phyloP scores from a whole-genome alignment of 2,329 filamentous ascomycete species.

The Colletotrichum endophyticum region DNA sequence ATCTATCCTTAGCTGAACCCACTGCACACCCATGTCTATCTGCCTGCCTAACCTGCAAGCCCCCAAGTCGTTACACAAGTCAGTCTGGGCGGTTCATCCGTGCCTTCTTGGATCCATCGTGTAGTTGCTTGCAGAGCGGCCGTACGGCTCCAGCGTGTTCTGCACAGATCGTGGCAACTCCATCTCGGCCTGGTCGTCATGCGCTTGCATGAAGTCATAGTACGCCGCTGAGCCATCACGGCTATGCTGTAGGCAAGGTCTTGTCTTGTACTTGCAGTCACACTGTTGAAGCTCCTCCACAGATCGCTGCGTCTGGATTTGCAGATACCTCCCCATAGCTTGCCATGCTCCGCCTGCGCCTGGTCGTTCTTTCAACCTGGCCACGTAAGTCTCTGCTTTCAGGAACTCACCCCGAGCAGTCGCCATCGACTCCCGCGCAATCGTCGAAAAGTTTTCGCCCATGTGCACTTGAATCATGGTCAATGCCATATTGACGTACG shows the following conservation, averaged over 20 bases:
- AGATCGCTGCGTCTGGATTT: neutral
- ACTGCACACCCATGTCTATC: neutral
- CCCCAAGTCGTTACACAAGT: neutral
- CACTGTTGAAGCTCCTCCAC: neutral
- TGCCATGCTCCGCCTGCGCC: neutral
- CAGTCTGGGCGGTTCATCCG: neutral
- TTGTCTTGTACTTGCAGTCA: conserved; percentile 1
- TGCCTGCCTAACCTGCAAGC: neutral
- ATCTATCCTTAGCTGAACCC: neutral
- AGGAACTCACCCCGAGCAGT: neutral
- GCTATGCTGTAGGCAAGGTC: neutral
- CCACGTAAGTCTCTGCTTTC: neutral
- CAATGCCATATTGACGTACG: neutral
- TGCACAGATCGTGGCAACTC: conserved; percentile 2
- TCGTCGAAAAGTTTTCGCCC: neutral
- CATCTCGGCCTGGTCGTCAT: neutral
- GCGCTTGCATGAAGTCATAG: conserved; percentile 8
- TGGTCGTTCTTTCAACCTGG: neutral
- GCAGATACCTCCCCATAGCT: neutral
- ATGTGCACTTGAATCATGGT: neutral
- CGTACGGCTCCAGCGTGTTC: neutral
- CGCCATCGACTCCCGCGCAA: neutral
- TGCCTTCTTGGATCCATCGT: neutral
- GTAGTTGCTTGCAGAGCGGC: neutral
- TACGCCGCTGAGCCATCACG: neutral